phyloP scores from a whole-genome alignment of 1,284 basidiomycete genomes.

The Sanghuangporus weigelae region DNA sequence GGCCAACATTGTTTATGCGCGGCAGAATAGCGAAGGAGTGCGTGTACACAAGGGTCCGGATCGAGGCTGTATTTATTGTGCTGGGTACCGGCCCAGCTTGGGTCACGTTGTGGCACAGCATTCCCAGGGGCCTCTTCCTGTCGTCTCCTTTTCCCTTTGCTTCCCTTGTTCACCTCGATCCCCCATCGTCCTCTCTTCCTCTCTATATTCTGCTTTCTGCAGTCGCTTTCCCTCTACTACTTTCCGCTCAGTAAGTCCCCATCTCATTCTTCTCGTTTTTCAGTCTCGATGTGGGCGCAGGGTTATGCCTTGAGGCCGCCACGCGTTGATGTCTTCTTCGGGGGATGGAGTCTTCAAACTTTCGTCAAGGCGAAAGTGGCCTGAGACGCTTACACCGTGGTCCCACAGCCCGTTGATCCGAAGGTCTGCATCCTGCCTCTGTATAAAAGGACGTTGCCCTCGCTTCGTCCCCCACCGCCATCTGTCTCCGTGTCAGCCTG shows the following conservation, averaged over 20 bases:
- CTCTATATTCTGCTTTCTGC: constrained; percentile 24
- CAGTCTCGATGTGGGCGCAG: constrained; percentile 3
- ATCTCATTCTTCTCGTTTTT: constrained; percentile 7
- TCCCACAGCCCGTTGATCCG: constrained; percentile 1
- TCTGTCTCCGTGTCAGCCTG: constrained; percentile 19
- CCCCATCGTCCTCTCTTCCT: constrained; percentile 28
- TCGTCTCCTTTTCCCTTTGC: constrained; percentile 29
- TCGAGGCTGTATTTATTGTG: background rate
- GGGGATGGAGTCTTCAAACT: constrained; percentile 8
- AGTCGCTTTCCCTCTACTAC: constrained; percentile 17
- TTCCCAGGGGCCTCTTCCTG: constrained; percentile 30
- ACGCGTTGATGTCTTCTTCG: constrained; percentile 11
- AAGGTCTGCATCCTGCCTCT: background rate
- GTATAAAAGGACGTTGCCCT: constrained; percentile 3
- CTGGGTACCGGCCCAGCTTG: background rate
- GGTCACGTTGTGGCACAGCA: constrained; percentile 19
- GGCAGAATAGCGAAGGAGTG: background rate
- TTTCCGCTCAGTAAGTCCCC: constrained; percentile 24
- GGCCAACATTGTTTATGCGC: background rate
- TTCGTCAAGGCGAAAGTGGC: background rate
- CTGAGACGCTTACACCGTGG: background rate
- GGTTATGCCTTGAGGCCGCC: constrained; percentile 14
- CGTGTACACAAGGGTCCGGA: background rate
- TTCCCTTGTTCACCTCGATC: constrained; percentile 27
- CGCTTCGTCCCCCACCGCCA: constrained; percentile 1